Evolutionary conservation across 2,329 filamentous ascomycete species (phyloP), one percentile per base, ranked within the genome.

Genomic region (Neofusicoccum parvum): DNA sequence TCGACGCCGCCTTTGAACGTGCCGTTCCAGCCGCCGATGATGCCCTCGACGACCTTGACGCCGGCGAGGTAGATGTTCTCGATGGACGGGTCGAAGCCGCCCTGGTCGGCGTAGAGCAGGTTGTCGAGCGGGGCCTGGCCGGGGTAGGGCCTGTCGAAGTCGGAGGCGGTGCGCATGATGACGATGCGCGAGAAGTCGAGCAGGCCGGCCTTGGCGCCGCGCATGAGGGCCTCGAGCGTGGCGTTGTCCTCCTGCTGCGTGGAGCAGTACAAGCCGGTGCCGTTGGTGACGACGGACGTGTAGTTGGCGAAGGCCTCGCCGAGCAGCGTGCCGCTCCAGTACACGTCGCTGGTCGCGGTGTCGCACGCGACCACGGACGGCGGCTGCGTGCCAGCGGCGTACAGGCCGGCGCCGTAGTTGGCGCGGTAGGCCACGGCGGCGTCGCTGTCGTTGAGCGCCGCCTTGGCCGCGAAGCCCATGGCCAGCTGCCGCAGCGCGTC

Each of bases 121-220:
- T 92, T 88, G 36, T 87, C 80, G 15, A 83, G 80, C 14, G 86
- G 82, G 0, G 82, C 80, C 10, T 85, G 73, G 5, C 83, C 85
- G 0, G 85, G 83, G 20, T 88, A 87, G 0, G 87, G 88, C 1
- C 90, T 85, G 73, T 92, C 90, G 72, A 92, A 92, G 76, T 92
- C 87, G 10, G 87, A 89, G 0, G 84, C 88, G 72, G 74, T 73
- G 54, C 74, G 71, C 73, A 77, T 74, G 36, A 78, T 65, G 50
- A 78, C 72, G 49, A 79, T 73, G 32, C 76, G 71, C 10, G 66
- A 64, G 59, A 74, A 78, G 63, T 78, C 77, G 45, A 78, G 68
- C 14, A 72, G 69, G 1, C 69, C 68, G 9, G 68, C 68, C 3
- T 70, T 36, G 4, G 71, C 68, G 34, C 69, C 76, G 11, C 76